phyloP scores from a whole-genome alignment of 805 yeast species.

The Teunomyces lycoperdinae region DNA sequence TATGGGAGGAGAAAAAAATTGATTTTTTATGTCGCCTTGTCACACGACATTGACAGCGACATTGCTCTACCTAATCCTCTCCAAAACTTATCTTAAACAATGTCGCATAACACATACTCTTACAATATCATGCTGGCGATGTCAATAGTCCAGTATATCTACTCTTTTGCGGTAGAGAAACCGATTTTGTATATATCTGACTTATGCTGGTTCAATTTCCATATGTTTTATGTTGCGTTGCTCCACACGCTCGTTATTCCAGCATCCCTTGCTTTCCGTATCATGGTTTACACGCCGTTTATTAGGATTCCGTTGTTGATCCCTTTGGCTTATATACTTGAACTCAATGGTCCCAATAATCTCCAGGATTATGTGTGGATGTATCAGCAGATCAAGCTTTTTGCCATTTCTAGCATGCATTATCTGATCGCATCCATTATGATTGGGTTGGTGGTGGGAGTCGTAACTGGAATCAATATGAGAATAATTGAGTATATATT shows the following conservation, averaged over 20 bases:
- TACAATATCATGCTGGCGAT: not conserved
- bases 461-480: conserved; percentile 7
- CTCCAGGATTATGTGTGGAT: conserved; percentile 9
- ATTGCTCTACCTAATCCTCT: too few relatives aligned
- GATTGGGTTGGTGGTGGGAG: conserved; percentile 10
- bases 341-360: conserved; percentile 6
- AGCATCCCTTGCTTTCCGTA: conserved; percentile 6
- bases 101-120: too few relatives aligned
- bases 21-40: too few relatives aligned
- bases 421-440: conserved; percentile 8
- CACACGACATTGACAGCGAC: too few relatives aligned
- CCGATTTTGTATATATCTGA: not conserved
- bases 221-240: not conserved
- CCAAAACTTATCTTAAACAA: too few relatives aligned
- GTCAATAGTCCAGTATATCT: not conserved
- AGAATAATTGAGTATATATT: conserved; percentile 9
- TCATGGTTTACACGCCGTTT: conserved; percentile 11
- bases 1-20: not conserved
- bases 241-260: conserved; percentile 9
- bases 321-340: conserved; percentile 10
- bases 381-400: conserved; percentile 7
- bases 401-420: conserved; percentile 7
- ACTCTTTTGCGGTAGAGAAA: not conserved
- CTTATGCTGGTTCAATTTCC: not conserved
- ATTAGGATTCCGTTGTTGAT: conserved; percentile 9